These are phyloP conservation scores for Nannochloris sp. DNA, from an alignment of 139 green algal species.

Conservation along the genomic window DNA sequence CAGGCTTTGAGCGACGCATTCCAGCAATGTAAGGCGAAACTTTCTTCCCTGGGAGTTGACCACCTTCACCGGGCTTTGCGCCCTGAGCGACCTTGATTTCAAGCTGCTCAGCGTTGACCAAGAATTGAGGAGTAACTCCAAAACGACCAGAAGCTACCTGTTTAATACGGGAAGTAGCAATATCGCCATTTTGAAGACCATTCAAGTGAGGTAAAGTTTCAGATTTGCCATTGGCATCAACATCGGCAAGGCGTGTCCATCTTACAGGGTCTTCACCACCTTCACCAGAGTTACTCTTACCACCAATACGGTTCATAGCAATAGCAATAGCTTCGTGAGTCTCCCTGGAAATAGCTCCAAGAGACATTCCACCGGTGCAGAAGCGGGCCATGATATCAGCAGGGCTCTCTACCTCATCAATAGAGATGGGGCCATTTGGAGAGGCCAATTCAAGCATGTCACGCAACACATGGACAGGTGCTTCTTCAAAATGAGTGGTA, in stretches of 20 bases:
- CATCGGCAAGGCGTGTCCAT: conserved; percentile 67
- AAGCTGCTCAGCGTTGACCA: conserved; percentile 96
- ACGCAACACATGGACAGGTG: conserved; percentile 71
- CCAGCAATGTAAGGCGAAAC: conserved; percentile 94
- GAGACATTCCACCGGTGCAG: conserved; percentile 98
- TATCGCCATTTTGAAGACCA: conserved; percentile 90
- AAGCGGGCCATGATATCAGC: conserved; percentile 90
- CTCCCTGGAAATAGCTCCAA: conserved; percentile 94
- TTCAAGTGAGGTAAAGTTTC: conserved; percentile 81
- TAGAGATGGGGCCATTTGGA: conserved; percentile 45
- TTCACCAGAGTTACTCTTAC: conserved; percentile 81
- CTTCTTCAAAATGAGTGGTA: conserved; percentile 75
- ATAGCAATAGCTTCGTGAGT: conserved; percentile 98
- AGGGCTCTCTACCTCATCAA: conserved; percentile 84
- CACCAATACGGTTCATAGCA: conserved; percentile 97
- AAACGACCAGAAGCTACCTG: conserved; percentile 92
- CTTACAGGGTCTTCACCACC: conserved; percentile 92
- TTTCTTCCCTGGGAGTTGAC: conserved; percentile 95
- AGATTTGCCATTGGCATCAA: conserved; percentile 64
- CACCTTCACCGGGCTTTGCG: conserved; percentile 89
- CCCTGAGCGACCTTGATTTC: conserved; percentile 99
- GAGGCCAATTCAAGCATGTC: conserved; percentile 82
- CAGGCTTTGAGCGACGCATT: conserved; percentile 91
- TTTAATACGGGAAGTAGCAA: conserved; percentile 93
- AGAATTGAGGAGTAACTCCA: conserved; percentile 95